These are phyloP conservation scores for Pseudocercospora ulei DNA, from an alignment of 2,329 filamentous ascomycete genomes.

Conservation along the genomic window DNA sequence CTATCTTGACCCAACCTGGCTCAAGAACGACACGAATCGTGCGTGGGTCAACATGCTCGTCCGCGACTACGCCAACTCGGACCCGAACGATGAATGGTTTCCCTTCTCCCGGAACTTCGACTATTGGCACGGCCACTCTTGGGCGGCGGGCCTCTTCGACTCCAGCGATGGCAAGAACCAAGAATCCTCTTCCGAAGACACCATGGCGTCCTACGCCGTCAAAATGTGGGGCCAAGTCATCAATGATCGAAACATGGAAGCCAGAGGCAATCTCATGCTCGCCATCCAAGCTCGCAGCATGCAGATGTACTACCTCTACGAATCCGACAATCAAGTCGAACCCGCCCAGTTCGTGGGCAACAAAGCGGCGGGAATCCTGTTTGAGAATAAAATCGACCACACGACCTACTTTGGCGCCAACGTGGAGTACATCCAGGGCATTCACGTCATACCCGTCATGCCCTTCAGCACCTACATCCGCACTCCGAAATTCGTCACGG, in stretches of 20 bases:
- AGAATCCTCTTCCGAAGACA: constrained; percentile 84
- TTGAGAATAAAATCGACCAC: constrained; percentile 93
- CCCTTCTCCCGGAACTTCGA: constrained; percentile 78
- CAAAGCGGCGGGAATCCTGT: constrained; percentile 56
- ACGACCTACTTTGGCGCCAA: constrained; percentile 70
- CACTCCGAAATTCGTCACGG: constrained; percentile 56
- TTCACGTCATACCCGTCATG: constrained; percentile 72
- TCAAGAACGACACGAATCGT: constrained; percentile 52
- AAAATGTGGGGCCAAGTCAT: constrained; percentile 86
- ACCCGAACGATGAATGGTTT: constrained; percentile 59
- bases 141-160: constrained; percentile 72
- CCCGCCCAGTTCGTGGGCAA: constrained; percentile 72
- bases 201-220: constrained; percentile 73
- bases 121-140: constrained; percentile 90
- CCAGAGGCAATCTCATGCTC: constrained; percentile 71
- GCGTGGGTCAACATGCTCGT: constrained; percentile 75
- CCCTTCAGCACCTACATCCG: constrained; percentile 60
- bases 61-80: constrained; percentile 74
- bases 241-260: constrained; percentile 70
- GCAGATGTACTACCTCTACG: constrained; percentile 73
- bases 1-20: constrained; percentile 65
- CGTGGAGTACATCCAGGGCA: constrained; percentile 46
- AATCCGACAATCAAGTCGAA: constrained; percentile 57
- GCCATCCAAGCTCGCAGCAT: constrained; percentile 65
- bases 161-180: constrained; percentile 67